Conservation (phyloP, 2,329 filamentous ascomycete species). For the Fusarium sp. region DNA sequence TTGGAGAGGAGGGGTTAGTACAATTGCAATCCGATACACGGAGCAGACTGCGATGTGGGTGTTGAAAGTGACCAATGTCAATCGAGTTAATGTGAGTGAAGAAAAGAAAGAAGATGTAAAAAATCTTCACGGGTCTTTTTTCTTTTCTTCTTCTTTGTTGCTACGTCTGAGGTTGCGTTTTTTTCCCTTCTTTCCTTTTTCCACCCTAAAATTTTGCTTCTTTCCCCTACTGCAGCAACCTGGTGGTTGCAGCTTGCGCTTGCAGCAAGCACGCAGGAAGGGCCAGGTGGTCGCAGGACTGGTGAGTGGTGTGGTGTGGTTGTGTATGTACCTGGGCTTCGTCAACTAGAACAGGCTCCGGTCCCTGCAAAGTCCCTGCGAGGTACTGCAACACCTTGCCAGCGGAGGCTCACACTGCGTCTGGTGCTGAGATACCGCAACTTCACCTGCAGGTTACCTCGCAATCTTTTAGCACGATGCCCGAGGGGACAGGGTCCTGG, state of each 20-base stretch:
- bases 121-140: constrained; percentile 20
- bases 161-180: not conserved
- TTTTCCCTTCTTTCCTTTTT: constrained; percentile 11
- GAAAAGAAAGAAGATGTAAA: constrained; percentile 3
- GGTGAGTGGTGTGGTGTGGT: constrained; percentile 42
- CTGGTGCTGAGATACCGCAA: not conserved
- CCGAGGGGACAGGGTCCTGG: constrained; percentile 17
- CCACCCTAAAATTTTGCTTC: constrained; percentile 17
- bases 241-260: constrained; percentile 36
- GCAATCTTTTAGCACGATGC: constrained; percentile 1
- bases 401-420: not conserved
- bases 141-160: constrained; percentile 10
- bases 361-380: not conserved
- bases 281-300: constrained; percentile 41
- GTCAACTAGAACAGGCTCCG: not conserved
- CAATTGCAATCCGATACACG: not conserved
- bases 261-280: constrained; percentile 35
- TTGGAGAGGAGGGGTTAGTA: constrained; percentile 1
- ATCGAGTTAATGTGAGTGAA: not conserved
- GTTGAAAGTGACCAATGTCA: not conserved
- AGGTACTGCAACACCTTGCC: constrained; percentile 3
- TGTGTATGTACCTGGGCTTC: constrained; percentile 17
- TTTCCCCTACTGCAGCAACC: constrained; percentile 27
- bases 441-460: not conserved
- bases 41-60: not conserved